Evolutionary conservation across 768 basidiomycete species (phyloP).

Genomic region (Hemileccinum impolitum): DNA sequence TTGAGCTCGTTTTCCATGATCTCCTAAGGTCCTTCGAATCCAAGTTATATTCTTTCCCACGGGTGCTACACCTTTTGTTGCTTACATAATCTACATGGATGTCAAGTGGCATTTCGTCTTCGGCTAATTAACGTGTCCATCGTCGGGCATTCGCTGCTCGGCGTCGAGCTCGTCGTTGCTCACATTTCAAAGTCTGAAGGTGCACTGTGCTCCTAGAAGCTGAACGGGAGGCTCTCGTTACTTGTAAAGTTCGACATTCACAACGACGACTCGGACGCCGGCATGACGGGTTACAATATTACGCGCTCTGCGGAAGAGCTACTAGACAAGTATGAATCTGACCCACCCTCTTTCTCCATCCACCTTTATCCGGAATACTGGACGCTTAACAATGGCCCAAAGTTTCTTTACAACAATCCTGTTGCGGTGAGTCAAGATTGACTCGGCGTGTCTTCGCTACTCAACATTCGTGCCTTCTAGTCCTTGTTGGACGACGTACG

Average conservation of each 20-base stretch:
- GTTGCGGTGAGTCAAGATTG: slow-evolving; percentile 47
- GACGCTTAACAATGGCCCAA: slow-evolving; percentile 77
- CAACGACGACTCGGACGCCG: slow-evolving; percentile 9
- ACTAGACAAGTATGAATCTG: slow-evolving; percentile 50
- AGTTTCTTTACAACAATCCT: slow-evolving; percentile 78
- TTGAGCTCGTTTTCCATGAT: slow-evolving; percentile 37
- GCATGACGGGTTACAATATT: slow-evolving; percentile 72
- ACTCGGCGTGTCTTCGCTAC: not conserved
- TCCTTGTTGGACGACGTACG: slow-evolving; percentile 81
- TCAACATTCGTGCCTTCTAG: slow-evolving; percentile 35
- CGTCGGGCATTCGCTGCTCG: slow-evolving; percentile 1
- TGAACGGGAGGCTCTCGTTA: not conserved
- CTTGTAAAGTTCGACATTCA: not conserved
- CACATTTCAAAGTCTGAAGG: not conserved
- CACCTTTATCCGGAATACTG: slow-evolving; percentile 79
- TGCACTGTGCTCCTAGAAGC: not conserved
- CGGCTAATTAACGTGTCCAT: slow-evolving; percentile 21
- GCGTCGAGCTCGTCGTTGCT: not conserved
- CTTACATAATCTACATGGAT: slow-evolving; percentile 20
- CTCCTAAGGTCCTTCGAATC: too few species aligned
- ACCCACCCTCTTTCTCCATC: slow-evolving; percentile 73
- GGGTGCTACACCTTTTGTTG: slow-evolving; percentile 5
- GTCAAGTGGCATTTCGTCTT: not conserved
- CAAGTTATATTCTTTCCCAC: slow-evolving; percentile 13
- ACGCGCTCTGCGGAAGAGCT: slow-evolving; percentile 62